phyloP scores from a whole-genome alignment of 495 filamentous ascomycete genomes.

The Collariella sp. region DNA sequence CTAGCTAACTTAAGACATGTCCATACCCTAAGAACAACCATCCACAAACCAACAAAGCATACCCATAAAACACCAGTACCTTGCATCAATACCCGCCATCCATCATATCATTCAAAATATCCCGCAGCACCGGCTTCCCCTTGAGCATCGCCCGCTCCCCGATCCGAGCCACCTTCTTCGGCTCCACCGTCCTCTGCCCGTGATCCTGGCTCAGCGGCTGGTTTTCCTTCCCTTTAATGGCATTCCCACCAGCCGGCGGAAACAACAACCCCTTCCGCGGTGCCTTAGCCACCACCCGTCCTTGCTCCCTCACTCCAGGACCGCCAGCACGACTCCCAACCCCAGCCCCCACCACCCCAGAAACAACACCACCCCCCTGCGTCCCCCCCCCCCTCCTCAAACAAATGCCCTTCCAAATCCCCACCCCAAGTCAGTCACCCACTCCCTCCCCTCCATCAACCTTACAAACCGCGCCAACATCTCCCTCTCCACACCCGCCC shows the following conservation, averaged over 20 bases:
- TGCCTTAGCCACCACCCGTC: neutral
- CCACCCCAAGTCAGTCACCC: constrained; percentile 64
- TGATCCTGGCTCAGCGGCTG: constrained; percentile 9
- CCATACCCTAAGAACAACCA: neutral
- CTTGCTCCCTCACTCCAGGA: neutral
- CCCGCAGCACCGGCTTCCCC: constrained; percentile 36
- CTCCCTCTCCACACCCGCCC: constrained; percentile 52
- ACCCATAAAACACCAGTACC: neutral
- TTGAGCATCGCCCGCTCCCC: constrained; percentile 32
- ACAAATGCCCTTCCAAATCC: constrained; percentile 63
- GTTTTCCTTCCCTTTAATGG: constrained; percentile 25
- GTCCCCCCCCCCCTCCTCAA: constrained; percentile 21
- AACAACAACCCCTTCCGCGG: neutral
- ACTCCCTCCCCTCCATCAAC: constrained; percentile 62
- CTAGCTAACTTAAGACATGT: neutral
- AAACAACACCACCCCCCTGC: neutral
- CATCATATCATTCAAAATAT: constrained; percentile 43
- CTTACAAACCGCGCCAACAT: constrained; percentile 66
- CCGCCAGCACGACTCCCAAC: neutral
- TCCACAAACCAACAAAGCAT: neutral
- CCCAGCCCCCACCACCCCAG: neutral
- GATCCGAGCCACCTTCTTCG: constrained; percentile 30
- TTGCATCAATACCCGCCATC: constrained; percentile 23
- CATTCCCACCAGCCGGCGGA: neutral
- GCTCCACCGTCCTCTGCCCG: constrained; percentile 2